phyloP scores from a whole-genome alignment of 495 filamentous ascomycete genomes.

The Friedmanniomyces endolithicus region DNA sequence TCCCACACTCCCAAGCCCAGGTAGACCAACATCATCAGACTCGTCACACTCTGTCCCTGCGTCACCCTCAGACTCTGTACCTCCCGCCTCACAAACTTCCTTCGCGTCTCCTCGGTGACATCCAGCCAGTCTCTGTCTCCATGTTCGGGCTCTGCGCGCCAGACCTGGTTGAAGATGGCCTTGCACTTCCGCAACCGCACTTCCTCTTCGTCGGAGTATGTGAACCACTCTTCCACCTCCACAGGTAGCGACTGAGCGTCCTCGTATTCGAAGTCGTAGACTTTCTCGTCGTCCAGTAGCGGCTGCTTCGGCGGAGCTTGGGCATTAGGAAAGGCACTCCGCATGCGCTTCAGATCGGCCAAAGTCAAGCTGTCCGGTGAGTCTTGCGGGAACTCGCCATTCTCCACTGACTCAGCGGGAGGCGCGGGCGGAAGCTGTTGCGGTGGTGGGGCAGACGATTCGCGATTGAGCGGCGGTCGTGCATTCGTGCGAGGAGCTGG shows the following conservation, averaged over 20 bases:
- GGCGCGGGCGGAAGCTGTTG: constrained; percentile 48
- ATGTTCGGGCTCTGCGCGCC: constrained; percentile 25
- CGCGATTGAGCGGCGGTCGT: constrained; percentile 32
- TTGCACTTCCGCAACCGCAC: constrained; percentile 53
- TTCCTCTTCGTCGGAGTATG: constrained; percentile 68
- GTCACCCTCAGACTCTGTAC: constrained; percentile 13
- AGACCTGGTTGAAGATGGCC: constrained; percentile 33
- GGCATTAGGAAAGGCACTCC: constrained; percentile 63
- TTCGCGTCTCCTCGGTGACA: constrained; percentile 27
- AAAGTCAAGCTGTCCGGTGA: constrained; percentile 58
- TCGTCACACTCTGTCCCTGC: constrained; percentile 23
- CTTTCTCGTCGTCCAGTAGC: not conserved
- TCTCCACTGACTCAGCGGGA: constrained; percentile 38
- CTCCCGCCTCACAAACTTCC: constrained; percentile 24
- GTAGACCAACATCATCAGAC: constrained; percentile 67
- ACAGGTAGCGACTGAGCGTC: constrained; percentile 68
- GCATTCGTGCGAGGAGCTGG: constrained; percentile 3
- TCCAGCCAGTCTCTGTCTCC: constrained; percentile 40
- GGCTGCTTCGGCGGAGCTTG: constrained; percentile 51
- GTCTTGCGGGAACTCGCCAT: constrained; percentile 23
- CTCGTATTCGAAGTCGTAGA: constrained; percentile 86
- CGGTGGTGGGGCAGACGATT: constrained; percentile 43
- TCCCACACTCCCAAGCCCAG: constrained; percentile 66
- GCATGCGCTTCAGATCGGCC: constrained; percentile 66
- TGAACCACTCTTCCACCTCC: constrained; percentile 94